Evolutionary conservation across 352 stramenopile genomes (phyloP).

Genomic region (Nothophytophthora sp.): DNA sequence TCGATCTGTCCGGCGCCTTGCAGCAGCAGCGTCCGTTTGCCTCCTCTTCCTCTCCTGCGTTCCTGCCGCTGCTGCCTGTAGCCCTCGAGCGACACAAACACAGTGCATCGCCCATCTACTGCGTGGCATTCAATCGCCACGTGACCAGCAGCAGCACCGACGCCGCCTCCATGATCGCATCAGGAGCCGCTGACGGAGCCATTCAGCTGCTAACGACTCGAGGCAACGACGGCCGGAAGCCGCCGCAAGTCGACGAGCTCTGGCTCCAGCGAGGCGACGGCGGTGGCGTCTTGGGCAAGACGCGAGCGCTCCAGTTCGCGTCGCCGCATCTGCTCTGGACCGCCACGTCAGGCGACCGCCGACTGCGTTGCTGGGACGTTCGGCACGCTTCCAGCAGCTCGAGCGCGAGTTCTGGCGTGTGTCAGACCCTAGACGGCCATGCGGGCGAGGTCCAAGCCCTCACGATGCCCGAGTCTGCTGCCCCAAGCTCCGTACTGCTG

Average conservation of each 20-base stretch:
- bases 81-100: constrained; percentile 61
- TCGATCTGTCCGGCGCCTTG: constrained; percentile 37
- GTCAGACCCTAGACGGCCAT: constrained; percentile 57
- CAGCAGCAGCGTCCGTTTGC: constrained; percentile 10
- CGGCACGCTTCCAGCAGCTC: constrained; percentile 9
- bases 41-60: constrained; percentile 10
- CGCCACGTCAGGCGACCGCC: constrained; percentile 38
- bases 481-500: constrained; percentile 13
- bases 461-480: constrained; percentile 20
- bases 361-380: constrained; percentile 62
- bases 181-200: constrained; percentile 52
- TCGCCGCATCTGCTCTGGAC: constrained; percentile 37
- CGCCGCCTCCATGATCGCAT: constrained; percentile 38
- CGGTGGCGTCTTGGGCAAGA: constrained; percentile 35
- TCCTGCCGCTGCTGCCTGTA: constrained; percentile 58
- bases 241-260: constrained; percentile 19
- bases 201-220: constrained; percentile 49
- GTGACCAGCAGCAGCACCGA: neutral
- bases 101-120: constrained; percentile 61
- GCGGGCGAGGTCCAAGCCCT: constrained; percentile 66
- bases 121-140: constrained; percentile 38
- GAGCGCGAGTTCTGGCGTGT: constrained; percentile 15
- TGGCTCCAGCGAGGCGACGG: constrained; percentile 39
- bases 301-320: constrained; percentile 48
- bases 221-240: constrained; percentile 7